Evolutionary conservation across 495 filamentous ascomycete species (phyloP).

Genomic region (Aspergillus carlsbadensis): DNA sequence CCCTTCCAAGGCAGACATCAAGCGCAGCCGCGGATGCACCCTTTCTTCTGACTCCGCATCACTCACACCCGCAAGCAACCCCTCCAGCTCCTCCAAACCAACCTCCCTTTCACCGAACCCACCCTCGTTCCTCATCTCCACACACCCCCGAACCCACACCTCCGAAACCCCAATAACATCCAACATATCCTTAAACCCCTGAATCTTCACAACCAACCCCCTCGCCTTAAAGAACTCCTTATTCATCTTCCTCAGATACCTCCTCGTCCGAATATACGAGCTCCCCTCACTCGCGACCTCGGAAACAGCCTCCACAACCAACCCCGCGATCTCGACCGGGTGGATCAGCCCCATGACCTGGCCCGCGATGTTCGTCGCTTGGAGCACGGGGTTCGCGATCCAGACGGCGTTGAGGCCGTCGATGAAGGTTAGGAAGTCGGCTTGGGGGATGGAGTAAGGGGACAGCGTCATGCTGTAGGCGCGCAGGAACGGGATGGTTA

Average conservation of each 20-base stretch:
- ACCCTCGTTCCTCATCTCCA: background rate
- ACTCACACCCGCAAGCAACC: background rate
- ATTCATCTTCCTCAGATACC: background rate
- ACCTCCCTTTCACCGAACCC: background rate
- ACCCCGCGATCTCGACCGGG: background rate
- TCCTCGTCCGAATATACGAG: background rate
- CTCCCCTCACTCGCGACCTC: background rate
- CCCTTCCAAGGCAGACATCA: background rate
- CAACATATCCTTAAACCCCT: background rate
- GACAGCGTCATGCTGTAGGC: slow-evolving; percentile 11
- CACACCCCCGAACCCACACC: background rate
- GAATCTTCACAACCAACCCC: background rate
- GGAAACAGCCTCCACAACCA: background rate
- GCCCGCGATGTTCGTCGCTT: background rate
- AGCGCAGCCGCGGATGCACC: background rate
- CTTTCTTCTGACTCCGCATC: background rate
- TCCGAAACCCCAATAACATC: background rate
- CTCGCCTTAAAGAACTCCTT: background rate
- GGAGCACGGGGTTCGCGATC: background rate
- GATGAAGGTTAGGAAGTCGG: slow-evolving; percentile 16
- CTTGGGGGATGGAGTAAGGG: background rate
- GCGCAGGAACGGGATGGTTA: slow-evolving; percentile 8
- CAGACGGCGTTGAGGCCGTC: slow-evolving; percentile 16
- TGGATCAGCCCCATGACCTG: background rate
- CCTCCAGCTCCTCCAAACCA: background rate